Base-by-base conservation (phyloP, 2,329 filamentous ascomycete species). In the Blumeriella jaapii region DNA sequence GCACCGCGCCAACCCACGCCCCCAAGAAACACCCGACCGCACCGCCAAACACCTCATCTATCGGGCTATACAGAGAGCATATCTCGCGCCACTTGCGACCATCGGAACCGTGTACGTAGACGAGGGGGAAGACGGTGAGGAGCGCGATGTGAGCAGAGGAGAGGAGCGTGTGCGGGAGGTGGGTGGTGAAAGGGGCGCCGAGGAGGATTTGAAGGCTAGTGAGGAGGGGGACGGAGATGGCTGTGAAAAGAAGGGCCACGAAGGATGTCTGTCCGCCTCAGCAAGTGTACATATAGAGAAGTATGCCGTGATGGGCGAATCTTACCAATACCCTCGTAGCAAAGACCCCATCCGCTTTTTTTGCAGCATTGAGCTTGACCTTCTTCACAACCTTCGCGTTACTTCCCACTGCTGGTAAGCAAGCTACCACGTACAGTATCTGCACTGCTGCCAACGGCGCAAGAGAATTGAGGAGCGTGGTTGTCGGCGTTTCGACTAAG, bases 1-100 rank as follows among this genome's bases (percentile, higher is more conserved):
- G 91, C 34, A 96, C 75, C 6, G 91, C 91, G 3, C 91, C 91
- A 26, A 94, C 62, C 91, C 91, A 96, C 25, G 84, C 85, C 5
- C 91, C 91, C 1, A 89, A 51, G 16, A 80, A 63, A 0, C 76
- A 77, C 4, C 91, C 91, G n/a, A 87, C 59, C 7, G 84, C 68
- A 2, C 75, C 84, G 2, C 86, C 89, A 61, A 85, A 91, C 0
- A 83, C 74, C 55, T 87, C 82, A 58, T 96, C 91, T 14, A 91
- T 63, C 0, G 87, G 85, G 27, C 68, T 69, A 12, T 78, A 63
- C 31, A 74, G 66, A 12, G 82, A 71, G 14, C 77, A 71, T 26
- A 86, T 70, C 46, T 78, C 71, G 24, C 65, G 64, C 81, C 93
- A 93, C 13, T 76, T 73, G 12, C 63, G 55, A 1, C 64, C 64